Base-by-base conservation (phyloP, 495 filamentous ascomycete species). In the Aspergillus egyptiacus region DNA sequence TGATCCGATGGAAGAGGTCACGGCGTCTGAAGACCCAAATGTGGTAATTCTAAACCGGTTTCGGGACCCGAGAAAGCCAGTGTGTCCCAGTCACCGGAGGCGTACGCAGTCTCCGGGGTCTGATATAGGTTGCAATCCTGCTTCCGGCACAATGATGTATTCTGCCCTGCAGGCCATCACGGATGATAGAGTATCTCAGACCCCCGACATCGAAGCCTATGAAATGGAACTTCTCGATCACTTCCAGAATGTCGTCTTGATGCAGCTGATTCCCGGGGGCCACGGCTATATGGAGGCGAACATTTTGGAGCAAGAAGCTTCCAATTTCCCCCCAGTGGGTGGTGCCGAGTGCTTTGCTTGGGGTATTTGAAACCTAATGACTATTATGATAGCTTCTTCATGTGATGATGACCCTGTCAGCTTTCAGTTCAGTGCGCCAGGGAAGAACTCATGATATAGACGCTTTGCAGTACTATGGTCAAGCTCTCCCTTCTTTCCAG, bases 391-490 rank as follows among this genome's bases (percentile, higher is more conserved):
- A 82, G 79, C 72, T 82, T 42, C 73, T 73, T 35, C 75, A 80
- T 56, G 79, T 78, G n/a, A 76, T 83, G 41, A 78, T 79, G 72
- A 78, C 79, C 5, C 56, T 82, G 6, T 76, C 74, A 13, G 78
- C 77, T 14, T 69, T 83, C 40, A 78, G 73, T 54, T 65, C 81
- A 32, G 69, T 73, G 13, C 71, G 72, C 55, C 69, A 69, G 53
- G 68, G 70, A 30, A 66, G 64, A 22, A 58, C 63, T 17, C 67
- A 71, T 41, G 70, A 65, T 46, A 56, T 76, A 37, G 68, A 76
- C 53, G 72, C 77, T 10, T 53, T 78, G 36, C 72, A 79, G 48
- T 77, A 82, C 50, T 81, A 81, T 50, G 72, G 79, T 28, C 69
- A 77, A 50, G 75, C 74, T 0, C 69, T 79, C 20, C 67, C 74